phyloP scores from a whole-genome alignment of 371 early-diverging fungal species.

The Mucor irregularis region DNA sequence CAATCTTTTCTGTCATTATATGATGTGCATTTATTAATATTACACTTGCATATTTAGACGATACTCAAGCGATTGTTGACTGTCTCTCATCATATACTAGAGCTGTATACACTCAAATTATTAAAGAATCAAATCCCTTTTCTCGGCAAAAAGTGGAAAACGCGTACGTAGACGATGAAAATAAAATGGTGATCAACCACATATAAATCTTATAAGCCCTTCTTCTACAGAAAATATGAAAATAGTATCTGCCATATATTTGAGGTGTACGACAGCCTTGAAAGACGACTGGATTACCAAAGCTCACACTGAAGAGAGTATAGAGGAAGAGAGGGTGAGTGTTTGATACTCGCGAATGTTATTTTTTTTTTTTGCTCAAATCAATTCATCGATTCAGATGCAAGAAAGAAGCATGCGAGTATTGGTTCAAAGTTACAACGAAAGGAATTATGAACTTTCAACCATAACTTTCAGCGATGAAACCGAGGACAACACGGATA shows the following conservation, averaged over 20 bases:
- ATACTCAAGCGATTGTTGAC: conserved; percentile 78
- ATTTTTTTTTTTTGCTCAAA: not conserved
- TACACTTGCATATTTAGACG: conserved; percentile 27
- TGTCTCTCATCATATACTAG: conserved; percentile 68
- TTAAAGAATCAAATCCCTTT: conserved; percentile 80
- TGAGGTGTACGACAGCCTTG: conserved; percentile 64
- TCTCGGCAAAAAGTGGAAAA: conserved; percentile 81
- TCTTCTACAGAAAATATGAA: conserved; percentile 65
- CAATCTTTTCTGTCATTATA: not conserved
- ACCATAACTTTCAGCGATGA: too few relatives aligned
- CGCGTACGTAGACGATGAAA: conserved; percentile 38
- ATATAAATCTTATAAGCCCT: not conserved
- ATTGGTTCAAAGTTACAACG: too few relatives aligned
- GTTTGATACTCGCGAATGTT: not conserved
- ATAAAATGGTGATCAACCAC: not conserved
- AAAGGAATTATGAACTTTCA: too few relatives aligned
- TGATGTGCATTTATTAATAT: not conserved
- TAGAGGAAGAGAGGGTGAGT: conserved; percentile 69
- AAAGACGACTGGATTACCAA: conserved; percentile 76
- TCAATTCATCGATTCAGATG: conserved; percentile 25
- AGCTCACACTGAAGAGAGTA: conserved; percentile 63
- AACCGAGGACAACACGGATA: too few relatives aligned
- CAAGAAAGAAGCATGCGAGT: conserved; percentile 71
- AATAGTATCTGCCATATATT: conserved; percentile 76
- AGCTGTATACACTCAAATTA: conserved; percentile 74